These are phyloP conservation scores for Lipomyces yamadae DNA, from an alignment of 805 yeast genomes.

Conservation along the genomic window DNA sequence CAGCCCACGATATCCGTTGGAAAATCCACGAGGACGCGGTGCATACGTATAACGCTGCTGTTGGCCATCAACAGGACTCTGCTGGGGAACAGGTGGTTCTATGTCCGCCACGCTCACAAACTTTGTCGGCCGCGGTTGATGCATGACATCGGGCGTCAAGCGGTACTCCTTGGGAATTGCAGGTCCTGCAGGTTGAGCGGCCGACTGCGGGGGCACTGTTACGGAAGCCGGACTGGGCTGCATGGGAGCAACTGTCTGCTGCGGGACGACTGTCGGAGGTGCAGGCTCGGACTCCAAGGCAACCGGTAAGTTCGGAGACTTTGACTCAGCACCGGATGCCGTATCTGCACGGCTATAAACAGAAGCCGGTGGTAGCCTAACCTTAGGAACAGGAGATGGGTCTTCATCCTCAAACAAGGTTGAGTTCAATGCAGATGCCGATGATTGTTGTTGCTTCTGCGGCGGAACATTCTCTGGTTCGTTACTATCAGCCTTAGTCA, in stretches of 20 bases:
- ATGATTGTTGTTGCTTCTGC: neutral
- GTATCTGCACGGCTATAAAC: slow-evolving; percentile 11
- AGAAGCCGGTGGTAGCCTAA: slow-evolving; percentile 20
- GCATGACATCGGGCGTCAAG: slow-evolving; percentile 34
- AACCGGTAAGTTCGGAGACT: neutral
- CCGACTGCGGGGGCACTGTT: neutral
- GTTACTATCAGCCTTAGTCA: neutral
- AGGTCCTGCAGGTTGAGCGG: neutral
- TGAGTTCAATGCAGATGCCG: neutral
- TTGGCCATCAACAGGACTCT: slow-evolving; percentile 19
- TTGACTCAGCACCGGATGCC: neutral
- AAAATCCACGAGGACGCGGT: slow-evolving; percentile 19
- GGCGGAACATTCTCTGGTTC: neutral
- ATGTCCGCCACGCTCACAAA: slow-evolving; percentile 33
- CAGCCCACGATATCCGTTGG: slow-evolving; percentile 19
- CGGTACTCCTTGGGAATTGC: slow-evolving; percentile 24
- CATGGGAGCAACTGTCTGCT: neutral
- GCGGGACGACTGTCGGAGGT: neutral
- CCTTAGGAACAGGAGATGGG: slow-evolving; percentile 14
- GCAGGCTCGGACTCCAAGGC: neutral
- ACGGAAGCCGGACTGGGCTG: slow-evolving; percentile 9
- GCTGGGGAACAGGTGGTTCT: slow-evolving; percentile 21
- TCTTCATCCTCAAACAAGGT: slow-evolving; percentile 18
- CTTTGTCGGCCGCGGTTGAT: slow-evolving; percentile 35
- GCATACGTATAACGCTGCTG: slow-evolving; percentile 10